A percentile compares a stretch with the other conserved stretches of the same genome.
Evolutionary conservation across 1,139 yeast genomes (phyloP).

Genomic region (Magnusiomyces ingens): DNA sequence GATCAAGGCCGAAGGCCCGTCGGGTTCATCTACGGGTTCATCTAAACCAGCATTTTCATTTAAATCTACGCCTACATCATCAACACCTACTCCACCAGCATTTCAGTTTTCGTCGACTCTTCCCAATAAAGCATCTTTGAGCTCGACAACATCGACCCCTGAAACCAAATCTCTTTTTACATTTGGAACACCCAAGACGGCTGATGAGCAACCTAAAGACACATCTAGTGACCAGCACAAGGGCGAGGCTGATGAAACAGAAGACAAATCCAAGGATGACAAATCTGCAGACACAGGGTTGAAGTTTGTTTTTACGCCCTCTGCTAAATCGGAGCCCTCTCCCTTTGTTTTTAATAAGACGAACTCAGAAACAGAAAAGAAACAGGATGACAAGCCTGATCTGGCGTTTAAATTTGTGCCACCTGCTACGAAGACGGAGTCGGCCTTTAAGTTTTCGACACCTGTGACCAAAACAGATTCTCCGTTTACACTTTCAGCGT

Average conservation of each 20-base stretch:
- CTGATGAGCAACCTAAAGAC: not conserved
- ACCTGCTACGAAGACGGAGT: not conserved
- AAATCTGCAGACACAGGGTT: not conserved
- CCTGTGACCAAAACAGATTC: not conserved
- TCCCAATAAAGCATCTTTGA: not conserved
- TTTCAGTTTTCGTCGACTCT: not conserved
- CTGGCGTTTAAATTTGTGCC: conserved; percentile 4
- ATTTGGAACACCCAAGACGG: not conserved
- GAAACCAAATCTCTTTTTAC: not conserved
- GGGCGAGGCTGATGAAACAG: not conserved
- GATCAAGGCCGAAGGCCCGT: conserved; percentile 1
- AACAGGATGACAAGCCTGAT: conserved; percentile 2
- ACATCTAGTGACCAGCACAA: not conserved
- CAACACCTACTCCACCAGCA: not conserved
- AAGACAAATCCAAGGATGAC: not conserved
- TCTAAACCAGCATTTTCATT: not conserved
- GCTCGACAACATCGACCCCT: not conserved
- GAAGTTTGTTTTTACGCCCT: not conserved
- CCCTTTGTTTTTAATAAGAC: not conserved
- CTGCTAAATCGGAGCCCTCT: not conserved
- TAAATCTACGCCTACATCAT: not conserved
- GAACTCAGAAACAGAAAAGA: not conserved
- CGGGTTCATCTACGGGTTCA: not conserved
- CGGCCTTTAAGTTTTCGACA: not conserved
- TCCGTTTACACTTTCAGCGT: not conserved